Base-by-base conservation (phyloP, 352 stramenopile species). In the Globisporangium mamillatum region DNA sequence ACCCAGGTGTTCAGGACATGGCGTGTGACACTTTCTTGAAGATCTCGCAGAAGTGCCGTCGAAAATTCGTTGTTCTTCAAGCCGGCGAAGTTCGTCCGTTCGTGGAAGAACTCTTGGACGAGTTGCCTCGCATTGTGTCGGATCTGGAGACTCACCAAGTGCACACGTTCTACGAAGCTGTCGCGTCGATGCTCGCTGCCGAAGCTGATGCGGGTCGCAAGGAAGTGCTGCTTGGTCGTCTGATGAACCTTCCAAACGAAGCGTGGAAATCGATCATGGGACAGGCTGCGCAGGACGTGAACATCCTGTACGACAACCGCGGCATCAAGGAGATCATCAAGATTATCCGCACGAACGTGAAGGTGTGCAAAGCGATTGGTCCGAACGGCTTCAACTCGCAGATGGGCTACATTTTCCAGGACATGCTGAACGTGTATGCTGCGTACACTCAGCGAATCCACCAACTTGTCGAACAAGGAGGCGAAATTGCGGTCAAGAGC, bases 1-100 rank as follows among this genome's bases (percentile, higher is more conserved):
- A 99, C 77, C 98, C 98, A 34, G 98, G 98, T 66, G 98, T 99
- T 14, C 97, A 99, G 72, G 98, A 99, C 75, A 99, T 99, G 98
- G 98, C 98, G 4, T 99, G 98, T 79, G 98, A 99, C 67, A 99
- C 98, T 8, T 99, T 99, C 72, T 75, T 99, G 9, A 99, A 99
- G 84, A 99, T 99, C 75, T 90, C 96, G 6, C 94, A 98, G 54
- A 99, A 99, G 77, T 99, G 97, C 76, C 97, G 97, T 24, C 84
- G 92, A 56, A 97, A 98, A 84, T 99, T 99, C 75, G 97, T 99
- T 16, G 93, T 97, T 24, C 76, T 98, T 10, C 98, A 99, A 75
- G 80, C 86, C 27, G 90, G 93, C 24, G 97, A 99, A 77, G 74
- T 74, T 29, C 76, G 84, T 41, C 97, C 97, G 48, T 99, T 99